Base-by-base conservation (phyloP, 805 yeast genomes). In the Zygotorulaspora chibaensis region DNA sequence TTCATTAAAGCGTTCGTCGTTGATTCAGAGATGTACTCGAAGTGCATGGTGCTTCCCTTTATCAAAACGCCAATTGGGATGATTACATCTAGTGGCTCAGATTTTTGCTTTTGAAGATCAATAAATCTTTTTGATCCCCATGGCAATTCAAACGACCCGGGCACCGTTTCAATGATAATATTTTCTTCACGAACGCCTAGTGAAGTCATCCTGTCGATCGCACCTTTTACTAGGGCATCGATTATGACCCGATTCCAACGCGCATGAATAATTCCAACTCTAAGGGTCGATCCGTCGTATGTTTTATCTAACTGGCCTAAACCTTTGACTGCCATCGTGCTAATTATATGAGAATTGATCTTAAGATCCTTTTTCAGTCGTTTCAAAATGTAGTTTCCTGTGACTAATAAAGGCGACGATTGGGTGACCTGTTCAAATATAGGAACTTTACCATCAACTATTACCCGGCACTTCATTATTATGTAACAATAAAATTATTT, bases 11-110 rank as follows among this genome's bases (percentile, higher is more conserved):
- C 91, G 53, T 83, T 80, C 8, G 96, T 81, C 15, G 84, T 87
- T 2, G 96, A 71, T 48, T 93, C 98, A 63, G 96, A 85, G 58
- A 93, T 93, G 71, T 91, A 93, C 70, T 93, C 99, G 64, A 93
- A 93, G 71, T 93, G 99, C 96, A 89, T 89, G 30, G 98, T 93
- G 31, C 90, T 81, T 44, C 99, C 99, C 71, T 93, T 93, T 70
- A 93, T 91, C 60, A 93, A 75, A 31, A 86, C 90, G 46, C 99
- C 99, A 57, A 93, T 88, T 44, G 98, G 90, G 47, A 93, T 87
- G 31, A 91, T 78, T 4, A 91, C 96, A 65, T 93, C 96, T 46
- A 84, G 70, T 20, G 78, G 76, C 43, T 69, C 61, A 40, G 73
- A 75, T 44, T 66, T 54, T 30, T 58, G 58, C 18, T 66, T 62